These are phyloP conservation scores for Syncephalis plumigaleata DNA, from an alignment of 371 early-diverging fungal genomes.

Conservation along the genomic window DNA sequence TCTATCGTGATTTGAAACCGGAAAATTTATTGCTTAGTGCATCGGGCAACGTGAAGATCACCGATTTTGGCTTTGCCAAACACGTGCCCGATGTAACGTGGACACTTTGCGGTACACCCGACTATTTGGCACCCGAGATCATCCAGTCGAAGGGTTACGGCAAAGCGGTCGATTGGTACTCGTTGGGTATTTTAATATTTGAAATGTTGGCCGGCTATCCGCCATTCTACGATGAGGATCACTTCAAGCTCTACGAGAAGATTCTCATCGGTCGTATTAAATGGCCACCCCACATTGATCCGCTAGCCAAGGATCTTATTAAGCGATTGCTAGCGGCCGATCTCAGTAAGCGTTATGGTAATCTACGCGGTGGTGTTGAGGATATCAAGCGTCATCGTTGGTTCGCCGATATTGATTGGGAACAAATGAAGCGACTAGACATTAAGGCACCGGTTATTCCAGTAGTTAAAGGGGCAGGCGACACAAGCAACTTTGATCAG, in stretches of 20 bases:
- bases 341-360: slow-evolving; percentile 80
- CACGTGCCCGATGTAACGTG: slow-evolving; percentile 85
- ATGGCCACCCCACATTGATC: slow-evolving; percentile 85
- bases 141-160: slow-evolving; percentile 92
- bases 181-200: slow-evolving; percentile 87
- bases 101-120: slow-evolving; percentile 98
- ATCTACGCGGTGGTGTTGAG: slow-evolving; percentile 68
- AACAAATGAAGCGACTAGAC: slow-evolving; percentile 45
- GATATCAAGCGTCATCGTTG: slow-evolving; percentile 91
- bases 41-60: slow-evolving; percentile 96
- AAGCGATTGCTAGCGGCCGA: slow-evolving; percentile 75
- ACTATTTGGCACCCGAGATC: slow-evolving; percentile 97
- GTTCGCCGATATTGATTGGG: slow-evolving; percentile 91
- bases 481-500: slow-evolving; percentile 86
- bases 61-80: slow-evolving; percentile 99
- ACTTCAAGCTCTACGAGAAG: slow-evolving; percentile 85
- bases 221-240: slow-evolving; percentile 94
- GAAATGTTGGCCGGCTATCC: slow-evolving; percentile 90
- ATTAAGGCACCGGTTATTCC: slow-evolving; percentile 86
- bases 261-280: slow-evolving; percentile 73
- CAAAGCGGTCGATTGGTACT: slow-evolving; percentile 93
- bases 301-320: slow-evolving; percentile 75
- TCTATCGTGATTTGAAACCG: slow-evolving; percentile 93
- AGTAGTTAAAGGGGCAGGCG: slow-evolving; percentile 66
- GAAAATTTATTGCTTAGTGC: slow-evolving; percentile 81